These are phyloP conservation scores for Boletellus sp. DNA, from an alignment of 1,284 basidiomycete genomes.

Conservation along the genomic window DNA sequence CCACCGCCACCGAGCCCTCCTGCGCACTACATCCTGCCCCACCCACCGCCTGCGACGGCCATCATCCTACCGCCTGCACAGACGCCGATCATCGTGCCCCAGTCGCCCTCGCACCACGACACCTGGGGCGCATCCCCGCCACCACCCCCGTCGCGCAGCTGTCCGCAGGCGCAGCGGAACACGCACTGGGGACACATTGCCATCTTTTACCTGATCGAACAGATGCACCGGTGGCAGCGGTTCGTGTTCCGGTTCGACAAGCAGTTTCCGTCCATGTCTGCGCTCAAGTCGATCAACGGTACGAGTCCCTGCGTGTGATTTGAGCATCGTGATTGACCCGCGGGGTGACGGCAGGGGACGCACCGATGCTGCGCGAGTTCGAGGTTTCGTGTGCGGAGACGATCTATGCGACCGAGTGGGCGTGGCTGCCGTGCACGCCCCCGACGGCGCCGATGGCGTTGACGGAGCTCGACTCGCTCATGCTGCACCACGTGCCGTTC, in stretches of 20 bases:
- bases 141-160: constrained; percentile 23
- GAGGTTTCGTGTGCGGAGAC: constrained; percentile 59
- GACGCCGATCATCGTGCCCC: constrained; percentile 35
- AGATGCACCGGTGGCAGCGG: constrained; percentile 76
- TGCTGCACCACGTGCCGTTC: constrained; percentile 68
- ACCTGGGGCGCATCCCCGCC: constrained; percentile 27
- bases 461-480: constrained; percentile 49
- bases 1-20: constrained; percentile 25
- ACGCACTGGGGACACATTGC: constrained; percentile 76
- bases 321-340: constrained; percentile 2
- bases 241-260: constrained; percentile 76
- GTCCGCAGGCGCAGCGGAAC: constrained; percentile 38
- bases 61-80: constrained; percentile 38
- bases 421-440: constrained; percentile 60
- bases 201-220: constrained; percentile 69
- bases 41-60: constrained; percentile 32
- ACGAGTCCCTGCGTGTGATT: constrained; percentile 23
- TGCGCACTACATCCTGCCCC: constrained; percentile 40
- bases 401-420: constrained; percentile 59
- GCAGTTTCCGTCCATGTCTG: constrained; percentile 65
- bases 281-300: constrained; percentile 68
- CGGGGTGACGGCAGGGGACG: constrained; percentile 54
- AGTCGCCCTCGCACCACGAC: constrained; percentile 35
- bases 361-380: constrained; percentile 69
- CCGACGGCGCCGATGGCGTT: constrained; percentile 38